These are phyloP conservation scores for Aristolochia contorta DNA, from an alignment of 164 flowering plant genomes.

Conservation along the genomic window DNA sequence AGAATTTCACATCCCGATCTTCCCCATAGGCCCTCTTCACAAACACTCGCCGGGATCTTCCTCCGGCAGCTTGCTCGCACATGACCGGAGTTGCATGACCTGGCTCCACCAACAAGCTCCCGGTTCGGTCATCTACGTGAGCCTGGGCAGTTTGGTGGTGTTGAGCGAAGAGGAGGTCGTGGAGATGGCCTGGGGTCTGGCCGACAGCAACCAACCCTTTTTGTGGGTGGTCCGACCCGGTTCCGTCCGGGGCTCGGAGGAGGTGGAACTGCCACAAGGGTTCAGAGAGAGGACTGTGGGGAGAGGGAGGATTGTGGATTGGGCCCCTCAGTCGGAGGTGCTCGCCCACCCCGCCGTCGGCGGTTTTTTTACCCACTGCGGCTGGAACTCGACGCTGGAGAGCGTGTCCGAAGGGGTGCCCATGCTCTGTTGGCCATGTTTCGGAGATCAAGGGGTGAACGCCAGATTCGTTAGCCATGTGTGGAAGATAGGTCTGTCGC, in stretches of 20 bases:
- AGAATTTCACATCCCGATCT: conserved; percentile 12
- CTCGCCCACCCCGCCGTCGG: conserved; percentile 30
- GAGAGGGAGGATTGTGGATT: conserved; percentile 26
- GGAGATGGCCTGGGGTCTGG: conserved; percentile 30
- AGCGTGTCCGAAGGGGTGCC: conserved; percentile 6
- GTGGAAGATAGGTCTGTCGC: conserved; percentile 7
- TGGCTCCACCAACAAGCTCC: conserved; percentile 49
- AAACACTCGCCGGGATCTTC: conserved; percentile 1
- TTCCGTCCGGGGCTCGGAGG: neutral
- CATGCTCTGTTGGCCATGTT: conserved; percentile 6
- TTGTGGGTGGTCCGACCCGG: conserved; percentile 13
- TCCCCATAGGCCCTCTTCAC: conserved; percentile 32
- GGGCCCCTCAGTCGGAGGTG: conserved; percentile 43
- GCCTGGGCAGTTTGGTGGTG: conserved; percentile 58
- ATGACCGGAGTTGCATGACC: conserved; percentile 48
- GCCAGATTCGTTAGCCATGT: conserved; percentile 6
- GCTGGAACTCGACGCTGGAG: conserved; percentile 21
- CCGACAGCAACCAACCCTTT: conserved; percentile 10
- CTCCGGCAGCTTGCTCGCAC: conserved; percentile 21
- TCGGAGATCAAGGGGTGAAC: conserved; percentile 7
- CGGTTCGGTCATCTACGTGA: conserved; percentile 46
- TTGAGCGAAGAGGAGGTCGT: conserved; percentile 8
- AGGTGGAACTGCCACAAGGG: conserved; percentile 15
- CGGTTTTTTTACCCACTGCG: conserved; percentile 39
- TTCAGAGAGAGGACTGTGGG: conserved; percentile 16